phyloP scores from a whole-genome alignment of 164 flowering plant genomes.

The Chimonanthus praecox region DNA sequence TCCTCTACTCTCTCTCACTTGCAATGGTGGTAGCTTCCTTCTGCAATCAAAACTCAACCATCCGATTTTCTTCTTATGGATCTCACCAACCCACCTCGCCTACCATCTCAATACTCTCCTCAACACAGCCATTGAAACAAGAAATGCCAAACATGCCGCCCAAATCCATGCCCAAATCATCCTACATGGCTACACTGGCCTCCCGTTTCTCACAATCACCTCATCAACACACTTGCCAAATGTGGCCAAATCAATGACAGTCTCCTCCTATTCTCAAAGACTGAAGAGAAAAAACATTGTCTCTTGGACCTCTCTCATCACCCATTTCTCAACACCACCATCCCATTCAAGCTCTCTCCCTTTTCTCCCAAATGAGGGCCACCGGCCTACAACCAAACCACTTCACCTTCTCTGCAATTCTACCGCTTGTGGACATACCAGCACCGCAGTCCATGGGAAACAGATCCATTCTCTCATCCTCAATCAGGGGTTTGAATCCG shows the following conservation, averaged over 20 bases:
- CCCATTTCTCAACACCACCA: slow-evolving; percentile 29
- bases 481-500: slow-evolving; percentile 37
- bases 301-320: slow-evolving; percentile 54
- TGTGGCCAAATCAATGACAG: slow-evolving; percentile 32
- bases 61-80: not conserved
- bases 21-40: not conserved
- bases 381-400: slow-evolving; percentile 41
- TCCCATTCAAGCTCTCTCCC: slow-evolving; percentile 32
- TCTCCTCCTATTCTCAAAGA: slow-evolving; percentile 28
- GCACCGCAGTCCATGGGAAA: slow-evolving; percentile 23
- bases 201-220: slow-evolving; percentile 46
- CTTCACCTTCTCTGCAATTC: slow-evolving; percentile 48
- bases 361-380: slow-evolving; percentile 39
- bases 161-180: slow-evolving; percentile 66
- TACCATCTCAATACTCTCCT: slow-evolving; percentile 39
- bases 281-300: slow-evolving; percentile 31
- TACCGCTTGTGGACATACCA: slow-evolving; percentile 37
- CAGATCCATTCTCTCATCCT: slow-evolving; percentile 42
- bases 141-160: slow-evolving; percentile 28
- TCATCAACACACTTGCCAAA: slow-evolving; percentile 48
- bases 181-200: slow-evolving; percentile 21
- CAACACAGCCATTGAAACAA: slow-evolving; percentile 21
- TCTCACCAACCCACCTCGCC: slow-evolving; percentile 15
- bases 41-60: not conserved
- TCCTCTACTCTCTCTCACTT: not conserved